Conservation (phyloP, 164 flowering plant species). For the Chloranthus sessilifolius region DNA sequence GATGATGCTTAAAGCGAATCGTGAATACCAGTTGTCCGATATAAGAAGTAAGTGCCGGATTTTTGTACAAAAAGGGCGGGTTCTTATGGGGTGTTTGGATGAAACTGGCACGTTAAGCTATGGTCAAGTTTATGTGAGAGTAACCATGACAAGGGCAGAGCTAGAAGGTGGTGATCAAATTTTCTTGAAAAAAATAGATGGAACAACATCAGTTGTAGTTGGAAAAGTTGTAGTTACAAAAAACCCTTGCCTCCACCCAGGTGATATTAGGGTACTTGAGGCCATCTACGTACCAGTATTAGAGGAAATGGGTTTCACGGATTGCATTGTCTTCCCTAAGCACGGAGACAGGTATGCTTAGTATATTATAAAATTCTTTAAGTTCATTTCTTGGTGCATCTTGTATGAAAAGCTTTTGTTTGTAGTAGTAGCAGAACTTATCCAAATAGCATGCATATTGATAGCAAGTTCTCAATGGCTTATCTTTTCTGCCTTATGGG, state of each 20-base stretch:
- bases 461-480: too few relatives aligned
- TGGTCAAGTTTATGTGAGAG: conserved; percentile 75
- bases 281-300: conserved; percentile 56
- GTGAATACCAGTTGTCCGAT: conserved; percentile 58
- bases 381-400: neutral
- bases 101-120: conserved; percentile 69
- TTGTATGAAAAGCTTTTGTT: too few relatives aligned
- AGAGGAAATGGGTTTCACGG: conserved; percentile 54
- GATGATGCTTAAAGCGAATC: conserved; percentile 71
- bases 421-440: too few relatives aligned
- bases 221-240: conserved; percentile 90
- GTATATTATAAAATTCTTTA: too few relatives aligned
- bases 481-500: too few relatives aligned
- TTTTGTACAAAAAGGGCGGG: conserved; percentile 75
- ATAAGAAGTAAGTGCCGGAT: conserved; percentile 64
- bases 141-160: conserved; percentile 60
- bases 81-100: conserved; percentile 85
- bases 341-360: conserved; percentile 75
- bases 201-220: conserved; percentile 40
- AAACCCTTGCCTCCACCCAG: conserved; percentile 98
- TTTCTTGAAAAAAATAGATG: conserved; percentile 55
- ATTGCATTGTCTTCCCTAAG: conserved; percentile 85
- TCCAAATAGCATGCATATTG: too few relatives aligned
- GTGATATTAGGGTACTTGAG: conserved; percentile 87
- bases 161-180: conserved; percentile 25